These are phyloP conservation scores for Pseudocercospora ulei DNA, from an alignment of 2,329 filamentous ascomycete species.

Conservation along the genomic window DNA sequence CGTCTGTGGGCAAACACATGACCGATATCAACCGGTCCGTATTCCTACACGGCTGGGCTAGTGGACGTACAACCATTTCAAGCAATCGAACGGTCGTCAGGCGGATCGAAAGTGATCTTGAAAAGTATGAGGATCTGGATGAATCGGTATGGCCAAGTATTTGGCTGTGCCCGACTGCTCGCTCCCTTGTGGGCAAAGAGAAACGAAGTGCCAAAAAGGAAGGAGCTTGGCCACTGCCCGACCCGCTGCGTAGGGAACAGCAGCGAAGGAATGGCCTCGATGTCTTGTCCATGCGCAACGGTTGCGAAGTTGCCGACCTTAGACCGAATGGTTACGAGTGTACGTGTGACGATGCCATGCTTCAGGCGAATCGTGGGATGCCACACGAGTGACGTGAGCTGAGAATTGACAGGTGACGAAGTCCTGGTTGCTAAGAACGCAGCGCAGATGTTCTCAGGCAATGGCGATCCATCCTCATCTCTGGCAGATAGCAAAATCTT, in stretches of 20 bases:
- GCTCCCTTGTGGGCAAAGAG: conserved; percentile 59
- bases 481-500: neutral
- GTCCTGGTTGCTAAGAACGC: conserved; percentile 15
- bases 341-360: too few species aligned
- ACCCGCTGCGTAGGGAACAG: conserved; percentile 28
- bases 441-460: conserved; percentile 1
- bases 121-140: conserved; percentile 44
- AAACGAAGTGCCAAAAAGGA: conserved; percentile 36
- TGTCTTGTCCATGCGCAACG: conserved; percentile 25
- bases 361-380: neutral
- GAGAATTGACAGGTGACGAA: conserved; percentile 5
- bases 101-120: conserved; percentile 52
- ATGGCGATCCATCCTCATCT: conserved; percentile 1
- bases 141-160: conserved; percentile 50
- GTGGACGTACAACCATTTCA: conserved; percentile 56
- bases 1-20: conserved; percentile 41
- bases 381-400: neutral
- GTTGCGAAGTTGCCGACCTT: conserved; percentile 27
- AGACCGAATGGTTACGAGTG: conserved; percentile 29
- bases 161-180: conserved; percentile 55
- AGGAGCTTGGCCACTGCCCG: conserved; percentile 25
- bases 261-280: conserved; percentile 31
- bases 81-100: conserved; percentile 60
- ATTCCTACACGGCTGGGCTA: conserved; percentile 62
- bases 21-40: conserved; percentile 59